phyloP scores from a whole-genome alignment of 2,329 filamentous ascomycete species.

The Paradendryphiella salina region DNA sequence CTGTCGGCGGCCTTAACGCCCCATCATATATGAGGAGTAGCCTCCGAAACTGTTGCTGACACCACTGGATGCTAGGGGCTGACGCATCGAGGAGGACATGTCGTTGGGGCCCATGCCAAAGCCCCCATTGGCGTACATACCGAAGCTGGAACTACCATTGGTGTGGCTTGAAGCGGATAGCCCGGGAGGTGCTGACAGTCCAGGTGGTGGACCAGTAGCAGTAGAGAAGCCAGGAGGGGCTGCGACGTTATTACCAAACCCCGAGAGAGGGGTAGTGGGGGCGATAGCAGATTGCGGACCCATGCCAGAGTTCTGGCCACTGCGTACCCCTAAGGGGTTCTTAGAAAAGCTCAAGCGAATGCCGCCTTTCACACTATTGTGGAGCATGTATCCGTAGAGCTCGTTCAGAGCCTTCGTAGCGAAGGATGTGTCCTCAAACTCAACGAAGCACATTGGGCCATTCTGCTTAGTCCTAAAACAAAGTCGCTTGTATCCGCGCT shows the following conservation, averaged over 20 bases:
- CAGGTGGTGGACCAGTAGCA: slow-evolving; percentile 78
- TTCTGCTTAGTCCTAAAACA: slow-evolving; percentile 95
- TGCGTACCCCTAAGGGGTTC: slow-evolving; percentile 90
- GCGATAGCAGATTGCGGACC: slow-evolving; percentile 56
- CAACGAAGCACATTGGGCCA: slow-evolving; percentile 97
- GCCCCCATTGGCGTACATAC: slow-evolving; percentile 45
- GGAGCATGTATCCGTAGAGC: slow-evolving; percentile 81
- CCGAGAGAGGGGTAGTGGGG: slow-evolving; percentile 57
- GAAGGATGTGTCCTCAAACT: slow-evolving; percentile 91
- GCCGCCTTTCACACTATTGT: slow-evolving; percentile 91
- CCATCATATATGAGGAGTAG: slow-evolving; percentile 49
- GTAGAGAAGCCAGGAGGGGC: slow-evolving; percentile 63
- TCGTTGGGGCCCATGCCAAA: slow-evolving; percentile 44
- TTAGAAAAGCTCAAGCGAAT: slow-evolving; percentile 97
- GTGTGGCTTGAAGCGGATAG: slow-evolving; percentile 51
- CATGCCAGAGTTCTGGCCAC: slow-evolving; percentile 65
- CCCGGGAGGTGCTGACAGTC: slow-evolving; percentile 74
- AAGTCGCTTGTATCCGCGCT: slow-evolving; percentile 91
- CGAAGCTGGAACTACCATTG: slow-evolving; percentile 39
- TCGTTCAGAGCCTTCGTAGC: slow-evolving; percentile 90
- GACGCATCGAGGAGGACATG: slow-evolving; percentile 41
- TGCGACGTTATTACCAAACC: slow-evolving; percentile 62
- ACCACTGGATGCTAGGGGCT: slow-evolving; percentile 39
- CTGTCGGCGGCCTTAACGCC: slow-evolving; percentile 32
- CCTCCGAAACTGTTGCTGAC: slow-evolving; percentile 39